Percentiles rank a stretch among this genome's conserved stretches.
phyloP scores from a whole-genome alignment of 2,329 filamentous ascomycete species.

The Scleromitrula shiraiana region DNA sequence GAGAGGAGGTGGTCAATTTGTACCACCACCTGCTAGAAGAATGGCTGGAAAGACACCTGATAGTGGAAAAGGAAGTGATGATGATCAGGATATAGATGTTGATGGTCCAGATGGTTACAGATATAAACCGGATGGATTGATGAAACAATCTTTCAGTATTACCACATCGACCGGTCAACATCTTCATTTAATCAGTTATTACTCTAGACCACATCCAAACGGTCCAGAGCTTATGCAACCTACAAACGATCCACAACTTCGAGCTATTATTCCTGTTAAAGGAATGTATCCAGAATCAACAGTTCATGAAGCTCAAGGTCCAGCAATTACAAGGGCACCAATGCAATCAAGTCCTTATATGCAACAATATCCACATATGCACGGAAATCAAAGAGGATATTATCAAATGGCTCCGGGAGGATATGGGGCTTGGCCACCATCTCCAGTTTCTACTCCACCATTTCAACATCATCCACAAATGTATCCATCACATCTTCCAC shows the following conservation, averaged over 20 bases:
- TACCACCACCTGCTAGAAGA: constrained; percentile 45
- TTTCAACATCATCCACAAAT: constrained; percentile 34
- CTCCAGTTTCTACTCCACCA: constrained; percentile 46
- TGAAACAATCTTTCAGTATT: constrained; percentile 99
- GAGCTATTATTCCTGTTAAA: constrained; percentile 79
- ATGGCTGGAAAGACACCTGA: constrained; percentile 72
- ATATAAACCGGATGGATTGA: constrained; percentile 92
- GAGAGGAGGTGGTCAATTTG: constrained; percentile 69
- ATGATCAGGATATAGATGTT: constrained; percentile 61
- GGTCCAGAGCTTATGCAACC: constrained; percentile 71
- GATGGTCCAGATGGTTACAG: constrained; percentile 83
- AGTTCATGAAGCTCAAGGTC: constrained; percentile 76
- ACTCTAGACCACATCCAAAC: constrained; percentile 69
- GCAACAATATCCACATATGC: constrained; percentile 33
- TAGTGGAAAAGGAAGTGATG: constrained; percentile 71
- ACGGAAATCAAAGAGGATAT: constrained; percentile 31
- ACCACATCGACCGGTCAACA: constrained; percentile 86
- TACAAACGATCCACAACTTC: constrained; percentile 68
- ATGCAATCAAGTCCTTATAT: constrained; percentile 45
- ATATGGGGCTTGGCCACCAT: constrained; percentile 45
- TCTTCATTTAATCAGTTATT: constrained; percentile 96
- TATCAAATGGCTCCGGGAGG: constrained; percentile 33
- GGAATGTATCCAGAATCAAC: constrained; percentile 97
- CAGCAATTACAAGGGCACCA: constrained; percentile 70
- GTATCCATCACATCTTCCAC: constrained; percentile 33